Base-by-base conservation (phyloP, 139 green algal species). In the Chlorella ohadii region DNA sequence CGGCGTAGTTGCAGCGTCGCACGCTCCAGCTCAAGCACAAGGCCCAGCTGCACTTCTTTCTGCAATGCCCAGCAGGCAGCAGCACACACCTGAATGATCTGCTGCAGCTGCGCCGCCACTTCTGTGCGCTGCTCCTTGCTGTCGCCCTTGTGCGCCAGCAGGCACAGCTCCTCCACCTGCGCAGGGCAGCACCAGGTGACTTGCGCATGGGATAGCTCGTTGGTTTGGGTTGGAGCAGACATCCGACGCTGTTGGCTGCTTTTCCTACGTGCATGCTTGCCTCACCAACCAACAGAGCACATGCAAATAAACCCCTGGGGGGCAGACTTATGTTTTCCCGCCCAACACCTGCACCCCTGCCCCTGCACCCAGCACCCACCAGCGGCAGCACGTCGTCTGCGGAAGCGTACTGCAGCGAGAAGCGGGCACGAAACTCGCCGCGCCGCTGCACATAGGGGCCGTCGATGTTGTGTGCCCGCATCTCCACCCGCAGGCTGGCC, bases 341-440 rank as follows among this genome's bases (percentile, higher is more conserved):
- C n/a, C n/a, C n/a, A n/a, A n/a, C n/a, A n/a, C n/a, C 44, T 9
- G 44, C 51, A 59, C 51, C 51, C 51, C 11, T 59, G 51, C 51
- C 51, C 15, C 44, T n/a, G n/a, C n/a, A n/a, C n/a, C 51, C 51
- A 59, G 51, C 51, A 59, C 51, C 51, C 51, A 59, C n/a, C 27
- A 57, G 51, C 23, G 86, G 78, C 70, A 95, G 87, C 84, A 91
- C 82, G 7, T 85, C 80, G 22, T 85, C 88, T 39, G 89, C 36
- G 27, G 81, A 85, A 41, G 81, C 81, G 79, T 93, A 93, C 51
- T 88, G 81, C 66, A 94, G 89, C 5, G 85, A 80, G 79, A 94
- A 92, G 41, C 47, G 59, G 76, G 85, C 89, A n/a, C 44, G 55
- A 64, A 85, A 87, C 41, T 87, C 51, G 55, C 87, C 85, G 31